These are phyloP conservation scores for Sphagnum magellanicum DNA, from an alignment of 228 moss, liverwort and hornwort species.

Conservation along the genomic window DNA sequence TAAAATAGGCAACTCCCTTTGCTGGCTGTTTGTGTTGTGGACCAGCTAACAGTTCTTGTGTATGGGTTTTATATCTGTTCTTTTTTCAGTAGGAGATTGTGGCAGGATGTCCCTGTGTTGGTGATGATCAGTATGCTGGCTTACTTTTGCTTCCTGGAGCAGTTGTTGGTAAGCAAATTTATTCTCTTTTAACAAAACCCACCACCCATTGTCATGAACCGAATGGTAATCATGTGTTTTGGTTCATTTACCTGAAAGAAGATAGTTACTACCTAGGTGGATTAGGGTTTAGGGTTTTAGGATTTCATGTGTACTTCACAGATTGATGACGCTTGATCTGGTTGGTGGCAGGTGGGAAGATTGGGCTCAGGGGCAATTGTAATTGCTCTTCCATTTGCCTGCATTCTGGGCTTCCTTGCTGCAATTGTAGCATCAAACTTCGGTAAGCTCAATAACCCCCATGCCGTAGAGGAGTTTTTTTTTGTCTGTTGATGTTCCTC, in stretches of 20 bases:
- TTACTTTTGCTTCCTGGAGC: slow-evolving; percentile 66
- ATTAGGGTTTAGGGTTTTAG: too few relatives aligned
- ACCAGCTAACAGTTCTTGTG: background rate
- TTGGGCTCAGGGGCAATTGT: slow-evolving; percentile 41
- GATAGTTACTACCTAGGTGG: too few relatives aligned
- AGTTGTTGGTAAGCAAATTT: slow-evolving; percentile 33
- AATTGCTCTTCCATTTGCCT: slow-evolving; percentile 49
- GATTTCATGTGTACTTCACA: too few relatives aligned
- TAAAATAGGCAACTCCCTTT: too few relatives aligned
- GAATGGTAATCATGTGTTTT: background rate
- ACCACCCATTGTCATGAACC: background rate
- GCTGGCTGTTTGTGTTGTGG: too few relatives aligned
- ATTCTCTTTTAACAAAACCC: background rate
- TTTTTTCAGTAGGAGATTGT: slow-evolving; percentile 22
- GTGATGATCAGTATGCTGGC: slow-evolving; percentile 55
- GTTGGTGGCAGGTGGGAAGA: slow-evolving; percentile 25
- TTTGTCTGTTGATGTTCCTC: too few relatives aligned
- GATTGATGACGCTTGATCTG: too few relatives aligned
- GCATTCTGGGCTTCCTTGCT: slow-evolving; percentile 47
- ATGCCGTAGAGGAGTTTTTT: too few relatives aligned
- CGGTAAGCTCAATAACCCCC: slow-evolving; percentile 20
- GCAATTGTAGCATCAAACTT: slow-evolving; percentile 42
- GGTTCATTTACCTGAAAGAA: background rate
- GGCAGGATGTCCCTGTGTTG: slow-evolving; percentile 58
- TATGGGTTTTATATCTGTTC: background rate